Base-by-base conservation (phyloP, 495 filamentous ascomycete species). In the Penicillium manginii region DNA sequence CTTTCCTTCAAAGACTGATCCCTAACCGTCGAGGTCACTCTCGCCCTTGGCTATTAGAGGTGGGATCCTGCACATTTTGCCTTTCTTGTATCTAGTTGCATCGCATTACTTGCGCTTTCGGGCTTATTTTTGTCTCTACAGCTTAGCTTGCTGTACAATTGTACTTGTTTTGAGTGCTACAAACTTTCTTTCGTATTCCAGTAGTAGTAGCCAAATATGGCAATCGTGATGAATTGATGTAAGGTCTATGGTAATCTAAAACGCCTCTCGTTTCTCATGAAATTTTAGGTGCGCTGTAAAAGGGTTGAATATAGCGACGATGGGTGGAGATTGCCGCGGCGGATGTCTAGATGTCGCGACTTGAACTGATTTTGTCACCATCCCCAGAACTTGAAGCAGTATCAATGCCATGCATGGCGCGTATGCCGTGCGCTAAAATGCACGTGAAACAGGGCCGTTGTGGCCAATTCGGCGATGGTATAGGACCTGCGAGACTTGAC, bases 11-110 rank as follows among this genome's bases (percentile, higher is more conserved):
- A 54, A 18, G 17, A 46, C 14, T 43, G 35, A 54, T 17, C 18
- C 21, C 35, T 23, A 14, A 6, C 26, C 26, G 26, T 42, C 35
- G 9, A 10, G 51, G 51, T 33, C 18, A 37, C 39, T 5, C 26
- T 29, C 26, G 26, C 26, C 26, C 26, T 29, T 29, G 17, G 2
- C 21, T 11, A 9, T 45, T 45, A 19, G 35, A 15, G 8, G 45
- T 45, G 18, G 26, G 39, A 15, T 45, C 32, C 11, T 49, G 49
- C 54, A 53, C 52, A 56, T 33, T 56, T 48, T 23, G 26, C 3
- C 12, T 53, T 53, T 57, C 48, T 50, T 61, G 59, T 61, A 61
- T 40, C 49, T 61, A 61, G 15, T 55, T 26, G 21, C 45, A 33
- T 40, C 45, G 50, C 35, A 39, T 43, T 18, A 35, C 11, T 45